Conservation (phyloP, 2,329 filamentous ascomycete species). For the Xylaria sp. region DNA sequence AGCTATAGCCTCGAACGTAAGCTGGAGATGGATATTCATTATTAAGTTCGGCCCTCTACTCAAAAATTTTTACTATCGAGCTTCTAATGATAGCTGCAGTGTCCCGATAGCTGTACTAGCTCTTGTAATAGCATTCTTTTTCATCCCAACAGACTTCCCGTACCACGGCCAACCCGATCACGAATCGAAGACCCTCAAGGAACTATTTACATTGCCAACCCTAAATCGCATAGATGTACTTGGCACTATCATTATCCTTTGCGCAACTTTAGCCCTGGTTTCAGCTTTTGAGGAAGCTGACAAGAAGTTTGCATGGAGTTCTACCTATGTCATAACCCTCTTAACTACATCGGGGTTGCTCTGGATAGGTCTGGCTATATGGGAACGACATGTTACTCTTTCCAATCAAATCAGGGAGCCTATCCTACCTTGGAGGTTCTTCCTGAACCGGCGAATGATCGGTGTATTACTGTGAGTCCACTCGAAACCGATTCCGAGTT, state of each 20-base stretch:
- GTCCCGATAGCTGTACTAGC: constrained; percentile 18
- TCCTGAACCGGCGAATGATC: constrained; percentile 38
- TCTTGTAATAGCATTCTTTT: background rate
- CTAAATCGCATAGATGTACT: constrained; percentile 36
- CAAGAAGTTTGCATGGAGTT: constrained; percentile 39
- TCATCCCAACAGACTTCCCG: constrained; percentile 25
- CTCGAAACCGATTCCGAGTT: background rate
- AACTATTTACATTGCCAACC: background rate
- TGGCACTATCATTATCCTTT: constrained; percentile 37
- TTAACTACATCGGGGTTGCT: constrained; percentile 35
- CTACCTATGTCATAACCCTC: constrained; percentile 42
- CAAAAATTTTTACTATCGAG: too few species aligned
- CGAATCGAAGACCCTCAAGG: background rate
- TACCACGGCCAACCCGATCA: background rate
- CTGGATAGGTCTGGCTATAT: constrained; percentile 33
- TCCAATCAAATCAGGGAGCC: constrained; percentile 33
- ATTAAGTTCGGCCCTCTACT: constrained; percentile 38
- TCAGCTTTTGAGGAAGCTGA: constrained; percentile 42
- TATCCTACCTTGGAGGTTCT: constrained; percentile 40
- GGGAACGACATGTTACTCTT: constrained; percentile 41
- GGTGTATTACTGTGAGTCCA: constrained; percentile 38
- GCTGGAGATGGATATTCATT: constrained; percentile 46
- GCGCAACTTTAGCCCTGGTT: constrained; percentile 35
- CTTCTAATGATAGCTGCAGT: constrained; percentile 1
- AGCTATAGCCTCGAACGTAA: constrained; percentile 36